Evolutionary conservation across 192 early-diverging fungal species (phyloP), one percentile per base, ranked within the genome.

Genomic region (Diversispora epigaea): DNA sequence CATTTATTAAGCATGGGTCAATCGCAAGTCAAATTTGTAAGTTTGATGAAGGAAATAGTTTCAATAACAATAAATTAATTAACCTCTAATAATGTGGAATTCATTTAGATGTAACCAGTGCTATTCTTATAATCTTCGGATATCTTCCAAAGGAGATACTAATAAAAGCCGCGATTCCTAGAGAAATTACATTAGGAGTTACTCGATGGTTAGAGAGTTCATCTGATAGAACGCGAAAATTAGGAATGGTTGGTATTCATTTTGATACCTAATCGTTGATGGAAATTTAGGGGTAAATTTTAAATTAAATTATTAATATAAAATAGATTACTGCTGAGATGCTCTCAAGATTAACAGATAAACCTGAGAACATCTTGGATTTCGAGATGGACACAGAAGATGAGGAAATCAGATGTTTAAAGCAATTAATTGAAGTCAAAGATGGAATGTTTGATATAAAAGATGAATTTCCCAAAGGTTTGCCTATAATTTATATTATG

Each of bases 91-190:
- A 32, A 32, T 32, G 25, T 32, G 25, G 25, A 32, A 32, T 32
- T 32, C 25, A 32, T 62, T 21, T 14, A 75, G 73, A 75, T 41
- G 9, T 75, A 15, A 75, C 73, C 2, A 75, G 63, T 12, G 73
- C 50, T 25, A 75, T 75, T 75, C 60, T 75, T 0, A 75, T 75
- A 49, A 55, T 75, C 5, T 75, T 75, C 45, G 73, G 73, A 11
- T 75, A 75, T 55, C 47, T 75, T 75, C 73, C 60, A 8, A 75
- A 75, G 22, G 46, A 54, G 25, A 65, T 40, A 10, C 40, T 75
- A 22, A 54, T 75, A 17, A 54, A 65, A 41, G 46, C 49, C 3
- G 45, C 22, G 8, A 75, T 50, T 21, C 32, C 47, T 9, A 65
- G 19, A 14, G 49, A 65, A 19, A 50, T 75, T 39, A 45, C 32